Base-by-base conservation (phyloP, 2,329 filamentous ascomycete genomes). In the Pseudocercospora crystallina region DNA sequence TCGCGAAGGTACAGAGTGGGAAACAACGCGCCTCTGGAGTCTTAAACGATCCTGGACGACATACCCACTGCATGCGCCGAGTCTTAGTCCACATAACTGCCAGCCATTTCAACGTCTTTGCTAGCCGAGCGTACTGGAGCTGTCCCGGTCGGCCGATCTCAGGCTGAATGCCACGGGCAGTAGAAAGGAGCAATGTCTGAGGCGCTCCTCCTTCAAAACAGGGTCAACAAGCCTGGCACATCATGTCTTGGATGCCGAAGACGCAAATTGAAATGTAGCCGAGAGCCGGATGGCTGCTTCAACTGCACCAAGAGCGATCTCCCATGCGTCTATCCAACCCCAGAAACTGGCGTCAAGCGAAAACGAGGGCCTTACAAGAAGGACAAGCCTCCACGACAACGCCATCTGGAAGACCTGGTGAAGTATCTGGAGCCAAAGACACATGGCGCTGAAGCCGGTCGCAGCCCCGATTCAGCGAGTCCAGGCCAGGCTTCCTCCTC, bases 331-430 rank as follows among this genome's bases (percentile, higher is more conserved):
- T 65, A 65, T 39, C 58, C 59, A 12, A 36, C 54, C 4, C 59
- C 60, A 5, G 61, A 65, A 15, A 11, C 51, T 10, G 60, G 63
- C 13, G 53, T 59, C n/a, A 64, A 61, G 42, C 57, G 60, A 7
- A 65, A 65, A 29, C 60, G 63, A 46, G 63, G 63, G 1, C 62
- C 63, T 1, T 65, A 65, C 51, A 63, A 64, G 51, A 65, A 65
- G 41, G 61, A 63, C 45, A 64, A 62, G 37, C 52, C 56, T 34
- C 46, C 58, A 32, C 58, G 61, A 5, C 58, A 64, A 45, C 57
- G 60, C n/a, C 62, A 65, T 53, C 47, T 62, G 3, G 63, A 64
- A 47, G 59, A 65, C 43, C 47, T 65, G 9, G 57, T 62, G 11
- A 59, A 55, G 43, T 64, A 65, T 43, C 59, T 65, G 3, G 53